Evolutionary conservation across 169 alveolate genomes (phyloP), one percentile per base, ranked within the genome.

Genomic region (Eimeria praecox): DNA sequence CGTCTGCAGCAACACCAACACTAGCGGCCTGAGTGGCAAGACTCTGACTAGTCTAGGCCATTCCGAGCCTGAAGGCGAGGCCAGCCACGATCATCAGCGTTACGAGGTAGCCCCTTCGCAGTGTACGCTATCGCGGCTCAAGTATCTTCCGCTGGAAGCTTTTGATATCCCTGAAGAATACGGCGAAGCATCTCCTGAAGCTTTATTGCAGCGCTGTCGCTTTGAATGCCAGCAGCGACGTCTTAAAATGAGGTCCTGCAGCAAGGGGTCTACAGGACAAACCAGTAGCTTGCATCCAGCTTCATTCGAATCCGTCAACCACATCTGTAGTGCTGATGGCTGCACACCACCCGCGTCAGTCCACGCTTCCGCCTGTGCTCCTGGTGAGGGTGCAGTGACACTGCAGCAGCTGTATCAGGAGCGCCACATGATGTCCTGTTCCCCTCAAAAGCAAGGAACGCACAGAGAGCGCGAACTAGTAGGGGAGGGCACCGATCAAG

Each of bases 101-200:
- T 22, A 40, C 30, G 94, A 87, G 42, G 30, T 42, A 8, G 20
- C 8, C 33, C 42, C 42, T 38, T 87, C 52, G 30, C 94, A 87
- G 33, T 35, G 40, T 40, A 83, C 62, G 82, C 30, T 64, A 44
- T 40, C 44, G 46, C 40, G 82, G 52, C 59, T 87, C 42, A 87
- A 64, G 62, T 10, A 62, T 83, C 94, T 87, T 40, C 94, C 94
- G 5, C 82, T 87, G 59, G 94, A 87, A 44, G 94, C 80, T 10
- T 87, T 87, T 64, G 94, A 87, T 83, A 59, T 87, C 27, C 94
- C 94, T 24, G 94, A 87, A 87, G 94, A 87, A 14, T 87, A 87
- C 40, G 94, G 94, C 62, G 94, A 87, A 54, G 64, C 83, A 30
- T 87, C 66, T 10, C 94, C 94, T 38, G 83, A 87, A 64, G 82